Percentiles rank a stretch among this genome's conserved stretches.
Evolutionary conservation across 225 moss, liverwort and hornwort genomes (phyloP).

Genomic region (Bryum argenteum): DNA sequence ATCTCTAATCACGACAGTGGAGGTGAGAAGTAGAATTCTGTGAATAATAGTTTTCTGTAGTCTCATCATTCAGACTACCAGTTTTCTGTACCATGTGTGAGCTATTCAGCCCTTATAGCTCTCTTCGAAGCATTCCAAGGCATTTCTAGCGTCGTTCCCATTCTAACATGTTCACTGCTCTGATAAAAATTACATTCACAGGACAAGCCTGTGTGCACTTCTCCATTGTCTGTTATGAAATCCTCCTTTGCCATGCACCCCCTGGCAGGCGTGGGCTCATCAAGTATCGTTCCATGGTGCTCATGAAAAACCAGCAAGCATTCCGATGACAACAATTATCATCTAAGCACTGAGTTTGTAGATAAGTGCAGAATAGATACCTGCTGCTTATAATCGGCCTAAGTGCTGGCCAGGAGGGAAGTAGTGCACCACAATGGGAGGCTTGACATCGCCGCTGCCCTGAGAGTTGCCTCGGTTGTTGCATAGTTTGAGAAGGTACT

Average conservation of each 20-base stretch:
- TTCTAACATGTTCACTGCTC: neutral
- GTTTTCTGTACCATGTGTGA: neutral
- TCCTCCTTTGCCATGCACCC: too few species aligned
- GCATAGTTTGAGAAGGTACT: constrained; percentile 13
- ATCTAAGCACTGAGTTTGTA: too few species aligned
- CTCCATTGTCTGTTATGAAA: too few species aligned
- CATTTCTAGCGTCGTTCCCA: neutral
- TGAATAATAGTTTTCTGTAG: constrained; percentile 15
- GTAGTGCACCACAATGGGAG: constrained; percentile 27
- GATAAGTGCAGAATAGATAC: neutral
- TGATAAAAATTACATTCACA: neutral
- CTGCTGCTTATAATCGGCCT: neutral
- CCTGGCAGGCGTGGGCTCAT: too few species aligned
- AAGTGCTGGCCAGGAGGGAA: constrained; percentile 26
- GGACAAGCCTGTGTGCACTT: neutral
- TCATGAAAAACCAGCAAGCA: too few species aligned
- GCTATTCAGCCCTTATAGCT: neutral
- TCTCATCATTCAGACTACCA: neutral
- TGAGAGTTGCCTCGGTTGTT: too few species aligned
- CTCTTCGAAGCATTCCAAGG: neutral
- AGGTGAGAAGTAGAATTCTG: constrained; percentile 9
- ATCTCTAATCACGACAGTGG: constrained; percentile 10
- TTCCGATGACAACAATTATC: too few species aligned
- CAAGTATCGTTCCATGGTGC: too few species aligned
- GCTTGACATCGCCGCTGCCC: neutral